Conservation (phyloP, 257 asterid genomes). For the Coffea canephora region DNA sequence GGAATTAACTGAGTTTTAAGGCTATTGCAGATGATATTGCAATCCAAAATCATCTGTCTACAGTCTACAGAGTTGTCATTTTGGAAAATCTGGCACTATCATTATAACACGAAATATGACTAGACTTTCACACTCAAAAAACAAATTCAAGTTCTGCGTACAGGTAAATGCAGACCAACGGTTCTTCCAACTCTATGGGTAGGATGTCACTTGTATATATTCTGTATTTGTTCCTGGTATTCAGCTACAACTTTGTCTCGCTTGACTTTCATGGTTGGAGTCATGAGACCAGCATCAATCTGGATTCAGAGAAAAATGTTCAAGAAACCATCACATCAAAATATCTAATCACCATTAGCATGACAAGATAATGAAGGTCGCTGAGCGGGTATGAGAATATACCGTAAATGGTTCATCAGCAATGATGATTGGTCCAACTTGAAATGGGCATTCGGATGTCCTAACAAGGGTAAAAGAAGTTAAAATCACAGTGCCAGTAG, state of each 20-base stretch:
- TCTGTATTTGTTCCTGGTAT: constrained; percentile 63
- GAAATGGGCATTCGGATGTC: constrained; percentile 79
- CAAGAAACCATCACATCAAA: not conserved
- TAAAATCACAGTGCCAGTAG: not conserved
- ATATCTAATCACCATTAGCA: not conserved
- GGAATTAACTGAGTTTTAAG: too few relatives aligned
- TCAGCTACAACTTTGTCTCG: constrained; percentile 64
- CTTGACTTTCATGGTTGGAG: constrained; percentile 90
- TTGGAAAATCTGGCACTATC: not conserved
- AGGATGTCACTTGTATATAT: constrained; percentile 45
- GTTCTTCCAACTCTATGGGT: not conserved
- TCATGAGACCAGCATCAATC: constrained; percentile 85
- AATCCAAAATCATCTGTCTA: not conserved
- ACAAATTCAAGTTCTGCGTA: not conserved
- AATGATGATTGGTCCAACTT: constrained; percentile 77
- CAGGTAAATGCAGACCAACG: not conserved
- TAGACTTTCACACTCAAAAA: not conserved
- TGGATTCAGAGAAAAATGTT: constrained; percentile 31
- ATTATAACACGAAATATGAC: not conserved
- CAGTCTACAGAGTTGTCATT: not conserved
- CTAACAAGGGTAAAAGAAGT: constrained; percentile 30
- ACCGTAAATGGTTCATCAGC: constrained; percentile 86
- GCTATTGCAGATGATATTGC: not conserved
- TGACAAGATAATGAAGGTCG: not conserved
- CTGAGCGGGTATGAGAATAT: constrained; percentile 11